Conservation (phyloP, 75 land plant genomes). For the Adiantum capillusveneris region DNA sequence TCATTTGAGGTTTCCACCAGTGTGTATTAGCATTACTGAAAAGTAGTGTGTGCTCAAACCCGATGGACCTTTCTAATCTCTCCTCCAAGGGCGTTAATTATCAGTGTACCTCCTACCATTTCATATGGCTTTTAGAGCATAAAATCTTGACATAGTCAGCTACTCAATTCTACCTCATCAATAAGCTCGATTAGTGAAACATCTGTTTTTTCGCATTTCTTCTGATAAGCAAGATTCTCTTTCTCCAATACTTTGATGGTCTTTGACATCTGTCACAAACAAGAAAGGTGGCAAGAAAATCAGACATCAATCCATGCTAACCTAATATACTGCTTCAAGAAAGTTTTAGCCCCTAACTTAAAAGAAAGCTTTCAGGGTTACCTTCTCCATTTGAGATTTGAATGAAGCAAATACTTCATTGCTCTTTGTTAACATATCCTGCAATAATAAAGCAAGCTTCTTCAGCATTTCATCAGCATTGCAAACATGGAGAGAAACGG, state of each 20-base stretch:
- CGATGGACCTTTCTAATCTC: too few species aligned
- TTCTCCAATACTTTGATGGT: conserved; percentile 83
- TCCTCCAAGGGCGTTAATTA: too few species aligned
- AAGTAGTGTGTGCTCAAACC: too few species aligned
- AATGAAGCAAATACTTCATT: conserved; percentile 95
- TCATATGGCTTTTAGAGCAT: too few species aligned
- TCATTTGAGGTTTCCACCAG: too few species aligned
- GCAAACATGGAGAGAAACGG: too few species aligned
- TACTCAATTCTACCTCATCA: conserved; percentile 69
- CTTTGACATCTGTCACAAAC: conserved; percentile 67
- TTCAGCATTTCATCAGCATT: too few species aligned
- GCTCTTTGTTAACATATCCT: conserved; percentile 92
- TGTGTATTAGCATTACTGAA: too few species aligned
- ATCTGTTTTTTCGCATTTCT: conserved; percentile 86
- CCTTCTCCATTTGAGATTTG: conserved; percentile 97
- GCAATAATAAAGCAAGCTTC: too few species aligned
- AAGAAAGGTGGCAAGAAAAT: too few species aligned
- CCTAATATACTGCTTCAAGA: not conserved
- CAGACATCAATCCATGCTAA: not conserved
- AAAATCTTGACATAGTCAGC: too few species aligned
- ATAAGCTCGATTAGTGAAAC: conserved; percentile 71
- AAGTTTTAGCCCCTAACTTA: not conserved
- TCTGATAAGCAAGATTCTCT: conserved; percentile 76
- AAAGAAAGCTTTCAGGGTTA: conserved; percentile 7
- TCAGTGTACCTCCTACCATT: too few species aligned